Evolutionary conservation across 208 protist genomes (phyloP), one percentile per base, ranked within the genome.

Genomic region (Leishmania tropica): DNA sequence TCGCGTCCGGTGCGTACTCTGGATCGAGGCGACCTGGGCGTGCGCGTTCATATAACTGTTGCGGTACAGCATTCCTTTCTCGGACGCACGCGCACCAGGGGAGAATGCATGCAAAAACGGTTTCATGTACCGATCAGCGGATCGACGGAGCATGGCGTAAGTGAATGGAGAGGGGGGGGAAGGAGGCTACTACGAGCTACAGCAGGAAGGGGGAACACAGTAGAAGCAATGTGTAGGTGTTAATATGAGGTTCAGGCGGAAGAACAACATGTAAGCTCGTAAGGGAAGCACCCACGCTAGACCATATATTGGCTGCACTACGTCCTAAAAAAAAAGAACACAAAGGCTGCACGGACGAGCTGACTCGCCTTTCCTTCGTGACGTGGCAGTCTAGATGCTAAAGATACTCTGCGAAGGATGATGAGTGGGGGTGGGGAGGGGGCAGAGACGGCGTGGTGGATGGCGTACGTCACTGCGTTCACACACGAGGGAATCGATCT

Each of bases 41-140:
- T 96, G 91, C 0, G 89, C 87, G 78, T 97, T 97, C 87, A 94
- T 92, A 79, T 97, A 94, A 83, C 85, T 95, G 82, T 96, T 96
- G 73, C 95, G 95, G 86, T 97, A 97, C 54, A 97, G 78, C 88
- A 95, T 93, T 15, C 95, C 95, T 80, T 95, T 95, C 79, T 97
- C 92, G 3, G 95, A 94, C 17, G 95, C 58, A 58, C 92, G 85
- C 10, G 73, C 85, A n/a, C 93, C 95, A 31, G 93, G 93, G 28
- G 92, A 94, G 80, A 97, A 94, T 71, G 91, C 90, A 83, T 97
- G 95, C 17, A 96, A 82, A 79, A 87, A 96, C 48, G 95, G 95
- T 84, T 95, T 95, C 17, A 96, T 96, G 73, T 75, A 71, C 54
- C 76, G 81, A 5, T 24, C 31, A 35, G 77, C 51, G 13, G 92